These are phyloP conservation scores for Candida vaughaniae DNA, from an alignment of 805 yeast species.

Conservation along the genomic window DNA sequence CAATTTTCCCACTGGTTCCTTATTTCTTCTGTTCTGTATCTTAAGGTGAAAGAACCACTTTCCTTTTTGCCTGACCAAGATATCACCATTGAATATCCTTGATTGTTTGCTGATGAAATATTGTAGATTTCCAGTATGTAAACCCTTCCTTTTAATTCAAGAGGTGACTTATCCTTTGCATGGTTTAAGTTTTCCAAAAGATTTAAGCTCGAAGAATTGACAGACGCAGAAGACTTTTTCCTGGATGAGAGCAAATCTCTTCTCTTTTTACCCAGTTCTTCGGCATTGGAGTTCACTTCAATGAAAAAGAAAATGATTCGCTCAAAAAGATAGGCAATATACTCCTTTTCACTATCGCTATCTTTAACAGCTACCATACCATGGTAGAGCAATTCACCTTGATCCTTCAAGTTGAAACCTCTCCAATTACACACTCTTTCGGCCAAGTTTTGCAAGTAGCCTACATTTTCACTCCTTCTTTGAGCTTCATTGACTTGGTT, in stretches of 20 bases:
- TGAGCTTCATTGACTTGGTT: conserved; percentile 89
- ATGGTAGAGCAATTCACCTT: conserved; percentile 80
- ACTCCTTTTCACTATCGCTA: conserved; percentile 75
- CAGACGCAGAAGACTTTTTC: conserved; percentile 48
- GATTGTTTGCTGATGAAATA: conserved; percentile 33
- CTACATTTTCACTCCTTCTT: conserved; percentile 83
- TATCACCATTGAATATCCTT: conserved; percentile 59
- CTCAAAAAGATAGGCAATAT: conserved; percentile 86
- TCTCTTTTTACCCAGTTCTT: conserved; percentile 34
- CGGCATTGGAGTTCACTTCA: conserved; percentile 21
- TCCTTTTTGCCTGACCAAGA: conserved; percentile 87
- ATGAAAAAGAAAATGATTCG: conserved; percentile 50
- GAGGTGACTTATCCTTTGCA: conserved; percentile 26
- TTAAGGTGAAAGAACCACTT: conserved; percentile 78
- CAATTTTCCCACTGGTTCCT: conserved; percentile 80
- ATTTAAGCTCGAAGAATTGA: conserved; percentile 36
- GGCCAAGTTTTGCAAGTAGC: conserved; percentile 62
- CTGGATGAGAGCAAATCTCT: conserved; percentile 45
- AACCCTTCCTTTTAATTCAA: conserved; percentile 77
- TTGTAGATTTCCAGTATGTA: conserved; percentile 64
- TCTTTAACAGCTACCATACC: conserved; percentile 71
- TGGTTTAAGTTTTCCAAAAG: conserved; percentile 34
- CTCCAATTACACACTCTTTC: conserved; percentile 89
- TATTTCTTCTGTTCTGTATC: conserved; percentile 80
- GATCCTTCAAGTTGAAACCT: conserved; percentile 73